phyloP scores from a whole-genome alignment of 352 stramenopile species.

The Phytophthora sojae region DNA sequence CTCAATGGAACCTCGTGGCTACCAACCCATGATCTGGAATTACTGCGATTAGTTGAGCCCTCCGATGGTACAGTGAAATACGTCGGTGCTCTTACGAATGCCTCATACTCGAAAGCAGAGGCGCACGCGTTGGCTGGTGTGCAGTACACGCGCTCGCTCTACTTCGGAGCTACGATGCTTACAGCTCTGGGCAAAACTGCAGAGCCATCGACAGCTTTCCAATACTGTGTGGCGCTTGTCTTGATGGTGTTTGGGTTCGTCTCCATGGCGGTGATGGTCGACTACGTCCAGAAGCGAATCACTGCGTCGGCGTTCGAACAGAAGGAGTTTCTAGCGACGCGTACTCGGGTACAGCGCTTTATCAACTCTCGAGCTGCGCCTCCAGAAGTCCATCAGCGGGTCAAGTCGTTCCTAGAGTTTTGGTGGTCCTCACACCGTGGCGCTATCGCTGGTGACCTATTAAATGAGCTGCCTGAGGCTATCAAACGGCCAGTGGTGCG shows the following conservation, averaged over 20 bases:
- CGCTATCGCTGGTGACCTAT: constrained; percentile 51
- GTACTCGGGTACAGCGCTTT: constrained; percentile 62
- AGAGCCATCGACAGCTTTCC: constrained; percentile 37
- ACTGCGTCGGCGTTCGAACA: constrained; percentile 63
- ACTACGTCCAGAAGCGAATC: constrained; percentile 57
- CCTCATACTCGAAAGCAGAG: constrained; percentile 15
- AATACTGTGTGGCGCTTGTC: constrained; percentile 43
- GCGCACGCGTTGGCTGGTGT: constrained; percentile 9
- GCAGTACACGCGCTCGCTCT: constrained; percentile 53
- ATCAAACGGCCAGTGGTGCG: constrained; percentile 62
- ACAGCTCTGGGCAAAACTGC: constrained; percentile 55
- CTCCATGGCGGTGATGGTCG: constrained; percentile 41
- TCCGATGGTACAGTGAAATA: constrained; percentile 9
- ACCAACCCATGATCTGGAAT: constrained; percentile 28
- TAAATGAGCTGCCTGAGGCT: constrained; percentile 59
- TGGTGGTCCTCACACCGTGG: constrained; percentile 74
- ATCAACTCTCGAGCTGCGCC: constrained; percentile 55
- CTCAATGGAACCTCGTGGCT: constrained; percentile 26
- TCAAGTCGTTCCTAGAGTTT: constrained; percentile 72
- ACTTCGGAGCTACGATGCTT: constrained; percentile 54
- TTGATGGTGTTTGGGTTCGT: constrained; percentile 65
- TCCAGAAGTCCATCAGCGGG: constrained; percentile 52
- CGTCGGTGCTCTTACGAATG: neutral
- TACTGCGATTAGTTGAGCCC: neutral
- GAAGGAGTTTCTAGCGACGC: constrained; percentile 65